Percentiles rank a stretch among this genome's conserved stretches.
Evolutionary conservation across 2,329 filamentous ascomycete species (phyloP).

Genomic region (Metarhizium humberi): DNA sequence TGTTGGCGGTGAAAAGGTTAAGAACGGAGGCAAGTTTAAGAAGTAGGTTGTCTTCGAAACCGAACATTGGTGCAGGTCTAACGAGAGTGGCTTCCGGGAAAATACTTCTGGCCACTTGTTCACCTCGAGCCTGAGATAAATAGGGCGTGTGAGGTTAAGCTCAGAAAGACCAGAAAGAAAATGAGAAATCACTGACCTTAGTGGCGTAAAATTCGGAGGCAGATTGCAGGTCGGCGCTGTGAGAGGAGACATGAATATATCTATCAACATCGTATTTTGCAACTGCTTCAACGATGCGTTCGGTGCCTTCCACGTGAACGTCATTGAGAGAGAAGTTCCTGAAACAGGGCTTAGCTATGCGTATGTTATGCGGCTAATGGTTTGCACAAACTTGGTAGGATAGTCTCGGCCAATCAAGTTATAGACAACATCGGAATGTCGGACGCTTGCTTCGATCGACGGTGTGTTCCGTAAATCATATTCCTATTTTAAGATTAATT

Average conservation of each 20-base stretch:
- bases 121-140: conserved; percentile 55
- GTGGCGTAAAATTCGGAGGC: conserved; percentile 83
- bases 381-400: conserved; percentile 69
- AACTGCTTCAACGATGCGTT: conserved; percentile 86
- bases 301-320: conserved; percentile 84
- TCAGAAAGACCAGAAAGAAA: background rate
- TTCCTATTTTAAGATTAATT: conserved; percentile 49
- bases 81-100: conserved; percentile 98
- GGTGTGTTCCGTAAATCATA: conserved; percentile 89
- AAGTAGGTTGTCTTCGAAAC: conserved; percentile 87
- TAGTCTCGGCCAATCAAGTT: conserved; percentile 93
- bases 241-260: conserved; percentile 93
- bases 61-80: conserved; percentile 85
- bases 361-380: background rate
- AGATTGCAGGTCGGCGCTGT: conserved; percentile 76
- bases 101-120: conserved; percentile 75
- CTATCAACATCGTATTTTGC: conserved; percentile 98
- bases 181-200: conserved; percentile 55
- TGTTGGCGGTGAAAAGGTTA: conserved; percentile 83
- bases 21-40: conserved; percentile 72
- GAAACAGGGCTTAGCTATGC: conserved; percentile 12
- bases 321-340: conserved; percentile 92
- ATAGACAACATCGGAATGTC: conserved; percentile 96
- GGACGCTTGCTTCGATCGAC: conserved; percentile 92
- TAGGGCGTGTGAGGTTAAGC: background rate